Conservation (phyloP, 176 grass and related monocot species). For the Luzula sylvatica region DNA sequence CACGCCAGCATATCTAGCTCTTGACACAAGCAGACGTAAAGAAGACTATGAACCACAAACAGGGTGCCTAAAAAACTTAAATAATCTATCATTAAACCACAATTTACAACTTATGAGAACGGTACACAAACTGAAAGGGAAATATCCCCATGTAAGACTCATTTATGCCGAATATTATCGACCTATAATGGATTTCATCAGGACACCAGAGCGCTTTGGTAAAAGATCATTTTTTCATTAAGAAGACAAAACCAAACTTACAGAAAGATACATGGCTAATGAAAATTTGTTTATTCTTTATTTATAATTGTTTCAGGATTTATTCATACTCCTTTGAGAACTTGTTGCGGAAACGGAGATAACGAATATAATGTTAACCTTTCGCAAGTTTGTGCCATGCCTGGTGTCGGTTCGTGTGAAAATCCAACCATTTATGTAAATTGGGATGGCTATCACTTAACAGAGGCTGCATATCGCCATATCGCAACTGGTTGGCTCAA, state of each 20-base stretch:
- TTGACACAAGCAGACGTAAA: neutral
- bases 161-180: constrained; percentile 36
- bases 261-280: too few species aligned
- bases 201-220: constrained; percentile 34
- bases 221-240: neutral
- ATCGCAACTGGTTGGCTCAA: constrained; percentile 9
- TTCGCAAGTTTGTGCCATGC: neutral
- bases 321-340: constrained; percentile 12
- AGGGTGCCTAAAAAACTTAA: constrained; percentile 35
- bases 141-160: constrained; percentile 14
- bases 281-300: too few species aligned
- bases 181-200: constrained; percentile 30
- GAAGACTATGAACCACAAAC: constrained; percentile 20
- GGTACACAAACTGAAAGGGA: constrained; percentile 10
- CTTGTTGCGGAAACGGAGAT: neutral
- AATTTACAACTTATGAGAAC: constrained; percentile 25
- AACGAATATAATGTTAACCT: neutral
- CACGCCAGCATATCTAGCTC: neutral
- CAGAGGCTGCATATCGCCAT: constrained; percentile 1
- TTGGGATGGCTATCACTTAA: constrained; percentile 15
- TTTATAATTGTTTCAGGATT: constrained; percentile 30
- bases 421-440: constrained; percentile 4
- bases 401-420: neutral
- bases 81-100: constrained; percentile 31
- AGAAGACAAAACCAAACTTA: too few species aligned